Base-by-base conservation (phyloP, 495 filamentous ascomycete genomes). In the Aspergillus cristatus region DNA sequence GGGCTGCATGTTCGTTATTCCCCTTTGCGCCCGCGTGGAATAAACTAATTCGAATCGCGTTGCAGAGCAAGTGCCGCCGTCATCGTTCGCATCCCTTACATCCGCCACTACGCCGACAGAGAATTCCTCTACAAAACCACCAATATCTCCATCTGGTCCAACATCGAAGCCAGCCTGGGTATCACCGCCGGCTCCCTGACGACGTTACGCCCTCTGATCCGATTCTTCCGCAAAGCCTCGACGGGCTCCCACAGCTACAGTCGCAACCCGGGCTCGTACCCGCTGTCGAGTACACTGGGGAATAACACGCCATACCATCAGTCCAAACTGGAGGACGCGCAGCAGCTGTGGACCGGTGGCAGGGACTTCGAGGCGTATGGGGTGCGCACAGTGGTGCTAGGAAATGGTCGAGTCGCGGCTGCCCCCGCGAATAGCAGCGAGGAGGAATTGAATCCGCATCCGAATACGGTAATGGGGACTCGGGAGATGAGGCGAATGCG, bases 141-240 rank as follows among this genome's bases (percentile, higher is more conserved):
- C 38, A 47, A 62, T 22, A 54, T 65, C 28, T 54, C 54, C 28
- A 63, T 67, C 35, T 67, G 63, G 62, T 60, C 58, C 15, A 58
- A 58, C 29, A 41, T 63, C 35, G 63, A 68, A 42, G 52, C 53
- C 1, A 49, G 54, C 16, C 49, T 67, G 13, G 64, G 61, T 34
- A 63, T 68, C 35, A 57, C 60, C 0, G 59, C 61, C 3, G 64
- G 55, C 10, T 59, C 55, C 34, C 56, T 68, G n/a, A 53, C 56
- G 10, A 59, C 57, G 1, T 34, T 65, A 12, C 57, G 63, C 7
- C 65, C 65, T 2, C 40, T 68, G 0, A 46, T 72, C 42, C 53
- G 58, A 22, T 47, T 50, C 22, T 41, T 58, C 18, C 53, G 53
- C 25, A 50, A 58, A 15, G 32, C 33, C n/a, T 56, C 52, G 44